Conservation (phyloP, 495 filamentous ascomycete species). For the Aspergillus bridgeri region DNA sequence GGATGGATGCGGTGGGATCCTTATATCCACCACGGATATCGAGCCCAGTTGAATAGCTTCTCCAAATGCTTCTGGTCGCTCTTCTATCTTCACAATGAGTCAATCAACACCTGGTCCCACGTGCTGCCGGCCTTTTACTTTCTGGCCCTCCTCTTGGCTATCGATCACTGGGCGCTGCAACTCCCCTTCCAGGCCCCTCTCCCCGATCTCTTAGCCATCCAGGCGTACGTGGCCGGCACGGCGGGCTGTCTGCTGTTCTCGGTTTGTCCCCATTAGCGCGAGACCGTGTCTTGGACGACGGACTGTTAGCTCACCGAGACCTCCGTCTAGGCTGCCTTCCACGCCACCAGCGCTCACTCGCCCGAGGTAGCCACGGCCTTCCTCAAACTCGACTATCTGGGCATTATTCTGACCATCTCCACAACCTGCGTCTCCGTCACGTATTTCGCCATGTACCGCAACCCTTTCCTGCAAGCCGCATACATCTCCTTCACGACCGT, state of each 20-base stretch:
- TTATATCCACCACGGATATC: not conserved
- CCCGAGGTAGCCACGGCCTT: not conserved
- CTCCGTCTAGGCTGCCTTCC: not conserved
- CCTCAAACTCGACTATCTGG: constrained; percentile 5
- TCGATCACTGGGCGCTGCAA: not conserved
- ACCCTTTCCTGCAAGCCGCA: not conserved
- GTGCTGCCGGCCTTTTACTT: not conserved
- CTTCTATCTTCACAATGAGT: constrained; percentile 9
- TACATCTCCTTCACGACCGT: not conserved
- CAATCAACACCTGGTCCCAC: constrained; percentile 7
- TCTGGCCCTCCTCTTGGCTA: not conserved
- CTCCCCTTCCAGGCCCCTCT: not conserved
- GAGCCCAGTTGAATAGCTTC: constrained; percentile 1
- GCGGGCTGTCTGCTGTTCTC: constrained; percentile 5
- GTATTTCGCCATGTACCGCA: not conserved
- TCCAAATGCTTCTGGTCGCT: constrained; percentile 1
- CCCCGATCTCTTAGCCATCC: constrained; percentile 1
- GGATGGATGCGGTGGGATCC: constrained; percentile 1
- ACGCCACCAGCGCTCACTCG: constrained; percentile 4
- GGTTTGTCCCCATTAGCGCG: too few species aligned
- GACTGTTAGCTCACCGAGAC: not conserved
- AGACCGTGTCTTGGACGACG: too few species aligned
- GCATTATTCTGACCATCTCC: constrained; percentile 5
- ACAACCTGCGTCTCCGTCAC: not conserved
- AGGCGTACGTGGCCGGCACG: constrained; percentile 1